Percentiles rank a stretch among this genome's conserved stretches.
These are phyloP conservation scores for Aschersonia sp. DNA, from an alignment of 2,329 filamentous ascomycete genomes.

Conservation along the genomic window DNA sequence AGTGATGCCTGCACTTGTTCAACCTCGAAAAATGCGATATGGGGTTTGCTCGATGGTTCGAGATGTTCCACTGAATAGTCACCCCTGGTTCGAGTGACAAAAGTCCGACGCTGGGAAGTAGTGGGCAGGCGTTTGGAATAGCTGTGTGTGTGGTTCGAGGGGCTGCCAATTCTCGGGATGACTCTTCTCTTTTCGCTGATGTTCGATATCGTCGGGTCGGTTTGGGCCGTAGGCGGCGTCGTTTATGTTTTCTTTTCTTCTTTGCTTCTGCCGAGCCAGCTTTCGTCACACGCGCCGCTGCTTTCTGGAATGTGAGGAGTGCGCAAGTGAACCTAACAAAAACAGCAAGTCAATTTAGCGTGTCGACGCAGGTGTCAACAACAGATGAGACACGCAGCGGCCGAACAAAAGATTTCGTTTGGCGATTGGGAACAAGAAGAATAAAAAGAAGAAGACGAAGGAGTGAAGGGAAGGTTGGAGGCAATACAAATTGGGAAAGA, in stretches of 20 bases:
- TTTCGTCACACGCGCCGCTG: not conserved
- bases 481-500: too few species aligned
- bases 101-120: not conserved
- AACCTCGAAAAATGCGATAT: not conserved
- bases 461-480: not conserved
- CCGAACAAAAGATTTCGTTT: not conserved
- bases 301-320: not conserved
- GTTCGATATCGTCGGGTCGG: not conserved
- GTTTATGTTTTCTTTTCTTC: not conserved
- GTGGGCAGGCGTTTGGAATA: not conserved
- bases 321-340: not conserved
- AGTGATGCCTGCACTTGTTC: not conserved
- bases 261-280: not conserved
- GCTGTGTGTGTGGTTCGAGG: not conserved
- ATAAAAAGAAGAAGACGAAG: not conserved
- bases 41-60: not conserved
- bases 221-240: not conserved
- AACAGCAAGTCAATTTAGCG: not conserved
- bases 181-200: not conserved
- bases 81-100: not conserved
- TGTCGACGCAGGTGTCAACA: not conserved
- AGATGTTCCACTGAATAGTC: not conserved
- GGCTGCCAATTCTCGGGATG: not conserved
- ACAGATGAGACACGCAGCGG: not conserved
- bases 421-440: not conserved